These are phyloP conservation scores for Avena atlantica DNA, from an alignment of 176 grass and related monocot species.

Conservation along the genomic window DNA sequence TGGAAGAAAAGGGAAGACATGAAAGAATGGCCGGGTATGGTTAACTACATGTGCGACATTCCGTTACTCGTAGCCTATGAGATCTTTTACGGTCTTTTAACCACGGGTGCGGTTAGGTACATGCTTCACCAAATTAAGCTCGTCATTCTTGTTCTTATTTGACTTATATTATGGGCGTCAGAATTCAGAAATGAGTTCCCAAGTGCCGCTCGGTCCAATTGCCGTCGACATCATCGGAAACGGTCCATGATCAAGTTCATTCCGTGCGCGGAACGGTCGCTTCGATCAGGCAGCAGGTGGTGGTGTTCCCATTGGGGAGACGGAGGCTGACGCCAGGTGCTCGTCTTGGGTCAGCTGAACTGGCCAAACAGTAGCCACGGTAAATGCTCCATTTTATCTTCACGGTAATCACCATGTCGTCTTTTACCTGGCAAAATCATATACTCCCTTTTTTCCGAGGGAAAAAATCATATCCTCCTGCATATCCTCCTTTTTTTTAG, in stretches of 20 bases:
- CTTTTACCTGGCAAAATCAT: too few species aligned
- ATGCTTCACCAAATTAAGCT: neutral
- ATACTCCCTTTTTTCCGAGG: too few species aligned
- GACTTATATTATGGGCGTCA: neutral
- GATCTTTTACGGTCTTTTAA: neutral
- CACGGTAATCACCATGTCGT: too few species aligned
- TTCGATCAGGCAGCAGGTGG: too few species aligned
- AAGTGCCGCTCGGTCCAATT: neutral
- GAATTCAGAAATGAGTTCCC: neutral
- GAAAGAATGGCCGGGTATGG: too few species aligned
- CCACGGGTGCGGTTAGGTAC: neutral
- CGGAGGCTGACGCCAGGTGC: too few species aligned
- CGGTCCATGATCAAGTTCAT: neutral
- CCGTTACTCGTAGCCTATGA: neutral
- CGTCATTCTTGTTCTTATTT: neutral
- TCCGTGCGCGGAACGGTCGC: neutral
- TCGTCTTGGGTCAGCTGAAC: too few species aligned
- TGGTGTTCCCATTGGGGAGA: neutral
- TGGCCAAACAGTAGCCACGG: too few species aligned
- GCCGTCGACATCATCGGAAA: neutral
- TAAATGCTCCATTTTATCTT: too few species aligned
- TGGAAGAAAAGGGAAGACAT: too few species aligned
- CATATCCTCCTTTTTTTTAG: too few species aligned
- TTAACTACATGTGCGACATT: neutral
- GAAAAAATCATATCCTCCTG: too few species aligned